Conservation (phyloP, 2,329 filamentous ascomycete species). For the Aspergillus sojae region DNA sequence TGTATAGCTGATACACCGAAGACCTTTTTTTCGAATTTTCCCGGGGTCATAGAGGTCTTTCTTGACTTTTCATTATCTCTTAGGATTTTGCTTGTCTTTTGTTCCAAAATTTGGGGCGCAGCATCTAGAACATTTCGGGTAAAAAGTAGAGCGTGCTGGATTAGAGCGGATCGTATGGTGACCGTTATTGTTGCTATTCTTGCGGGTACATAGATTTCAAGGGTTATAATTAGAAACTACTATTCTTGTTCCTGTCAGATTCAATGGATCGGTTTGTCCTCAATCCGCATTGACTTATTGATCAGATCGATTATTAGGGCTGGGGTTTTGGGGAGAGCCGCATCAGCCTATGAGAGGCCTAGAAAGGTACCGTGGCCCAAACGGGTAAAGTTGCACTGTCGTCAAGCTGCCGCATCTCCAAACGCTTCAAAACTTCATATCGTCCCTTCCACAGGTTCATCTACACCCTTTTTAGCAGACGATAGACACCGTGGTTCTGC, state of each 20-base stretch:
- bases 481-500: slow-evolving; percentile 33
- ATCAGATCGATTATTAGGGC: slow-evolving; percentile 16
- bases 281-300: neutral
- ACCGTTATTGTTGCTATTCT: neutral
- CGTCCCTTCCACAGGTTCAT: slow-evolving; percentile 23
- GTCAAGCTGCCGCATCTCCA: slow-evolving; percentile 26
- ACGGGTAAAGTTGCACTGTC: slow-evolving; percentile 27
- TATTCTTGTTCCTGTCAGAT: neutral
- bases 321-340: slow-evolving; percentile 14
- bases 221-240: neutral
- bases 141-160: slow-evolving; percentile 2
- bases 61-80: neutral
- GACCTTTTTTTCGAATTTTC: slow-evolving; percentile 7
- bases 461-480: slow-evolving; percentile 19
- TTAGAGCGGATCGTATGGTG: neutral
- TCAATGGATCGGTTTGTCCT: neutral
- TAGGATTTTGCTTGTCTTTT: neutral
- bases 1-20: slow-evolving; percentile 16
- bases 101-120: slow-evolving; percentile 18
- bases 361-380: slow-evolving; percentile 23
- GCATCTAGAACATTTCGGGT: slow-evolving; percentile 20
- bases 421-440: slow-evolving; percentile 35
- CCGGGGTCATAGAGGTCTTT: slow-evolving; percentile 13
- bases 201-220: neutral
- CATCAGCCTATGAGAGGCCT: slow-evolving; percentile 22